These are phyloP conservation scores for Populus hybrid DNA, from an alignment of 441 rosid genomes.

Conservation along the genomic window DNA sequence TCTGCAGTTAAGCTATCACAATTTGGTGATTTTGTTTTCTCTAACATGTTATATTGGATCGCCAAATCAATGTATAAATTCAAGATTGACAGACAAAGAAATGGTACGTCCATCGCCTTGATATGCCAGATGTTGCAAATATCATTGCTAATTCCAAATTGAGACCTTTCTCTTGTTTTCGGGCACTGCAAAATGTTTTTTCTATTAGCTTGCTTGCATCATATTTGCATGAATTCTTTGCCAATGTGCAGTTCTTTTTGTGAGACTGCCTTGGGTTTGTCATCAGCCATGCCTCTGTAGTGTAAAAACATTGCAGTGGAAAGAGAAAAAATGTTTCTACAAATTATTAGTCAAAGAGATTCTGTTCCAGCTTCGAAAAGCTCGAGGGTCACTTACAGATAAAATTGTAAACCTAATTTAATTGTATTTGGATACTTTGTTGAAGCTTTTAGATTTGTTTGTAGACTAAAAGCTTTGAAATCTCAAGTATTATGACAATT, in stretches of 20 bases:
- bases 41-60: slow-evolving; percentile 20
- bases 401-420: neutral
- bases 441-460: neutral
- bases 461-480: neutral
- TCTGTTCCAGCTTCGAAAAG: too few relatives aligned
- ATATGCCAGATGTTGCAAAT: slow-evolving; percentile 15
- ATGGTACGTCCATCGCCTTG: slow-evolving; percentile 53
- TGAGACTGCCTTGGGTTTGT: too few relatives aligned
- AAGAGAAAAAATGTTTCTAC: too few relatives aligned
- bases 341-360: too few relatives aligned
- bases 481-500: neutral
- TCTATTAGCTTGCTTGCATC: too few relatives aligned
- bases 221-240: too few relatives aligned
- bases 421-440: too few relatives aligned
- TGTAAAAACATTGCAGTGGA: too few relatives aligned
- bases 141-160: slow-evolving; percentile 13
- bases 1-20: slow-evolving; percentile 16
- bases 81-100: slow-evolving; percentile 81
- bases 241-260: too few relatives aligned
- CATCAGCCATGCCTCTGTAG: too few relatives aligned
- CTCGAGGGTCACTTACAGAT: neutral
- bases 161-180: neutral
- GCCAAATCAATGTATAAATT: slow-evolving; percentile 21
- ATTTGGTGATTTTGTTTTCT: slow-evolving; percentile 20
- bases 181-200: neutral